Percentiles rank a stretch among this genome's conserved stretches.
Conservation (phyloP, 331 rosid species). For the Quercus lobata region DNA sequence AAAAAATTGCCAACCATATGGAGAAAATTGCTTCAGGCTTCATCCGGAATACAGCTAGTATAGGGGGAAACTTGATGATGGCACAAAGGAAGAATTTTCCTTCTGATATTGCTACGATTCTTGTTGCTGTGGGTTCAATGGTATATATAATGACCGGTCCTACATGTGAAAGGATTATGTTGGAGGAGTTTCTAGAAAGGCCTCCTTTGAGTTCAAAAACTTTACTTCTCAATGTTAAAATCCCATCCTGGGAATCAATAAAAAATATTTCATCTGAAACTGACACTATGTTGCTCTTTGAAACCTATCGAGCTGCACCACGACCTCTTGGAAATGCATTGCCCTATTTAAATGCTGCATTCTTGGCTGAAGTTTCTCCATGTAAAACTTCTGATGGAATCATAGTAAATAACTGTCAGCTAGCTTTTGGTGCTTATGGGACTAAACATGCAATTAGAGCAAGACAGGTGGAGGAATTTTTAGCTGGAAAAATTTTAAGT, state of each 20-base stretch:
- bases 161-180: constrained; percentile 38
- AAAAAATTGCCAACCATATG: constrained; percentile 66
- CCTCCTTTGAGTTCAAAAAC: constrained; percentile 54
- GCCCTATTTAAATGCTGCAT: constrained; percentile 74
- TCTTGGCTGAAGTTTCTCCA: constrained; percentile 56
- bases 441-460: constrained; percentile 71
- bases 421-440: constrained; percentile 78
- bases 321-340: constrained; percentile 84
- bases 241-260: constrained; percentile 48
- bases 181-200: constrained; percentile 72
- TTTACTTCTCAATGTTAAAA: constrained; percentile 60
- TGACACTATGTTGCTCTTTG: constrained; percentile 45
- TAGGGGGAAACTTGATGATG: constrained; percentile 91
- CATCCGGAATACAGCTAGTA: constrained; percentile 72
- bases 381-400: constrained; percentile 39
- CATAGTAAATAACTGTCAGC: constrained; percentile 42
- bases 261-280: constrained; percentile 29
- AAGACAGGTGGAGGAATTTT: constrained; percentile 58
- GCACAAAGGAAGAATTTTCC: constrained; percentile 78
- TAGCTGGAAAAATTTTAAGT: constrained; percentile 56
- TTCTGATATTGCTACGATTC: constrained; percentile 74
- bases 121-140: constrained; percentile 68
- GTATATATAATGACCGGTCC: constrained; percentile 55
- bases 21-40: constrained; percentile 65
- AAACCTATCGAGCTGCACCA: constrained; percentile 81